Base-by-base conservation (phyloP, 176 grass and related monocot genomes). In the Chloris gayana region DNA sequence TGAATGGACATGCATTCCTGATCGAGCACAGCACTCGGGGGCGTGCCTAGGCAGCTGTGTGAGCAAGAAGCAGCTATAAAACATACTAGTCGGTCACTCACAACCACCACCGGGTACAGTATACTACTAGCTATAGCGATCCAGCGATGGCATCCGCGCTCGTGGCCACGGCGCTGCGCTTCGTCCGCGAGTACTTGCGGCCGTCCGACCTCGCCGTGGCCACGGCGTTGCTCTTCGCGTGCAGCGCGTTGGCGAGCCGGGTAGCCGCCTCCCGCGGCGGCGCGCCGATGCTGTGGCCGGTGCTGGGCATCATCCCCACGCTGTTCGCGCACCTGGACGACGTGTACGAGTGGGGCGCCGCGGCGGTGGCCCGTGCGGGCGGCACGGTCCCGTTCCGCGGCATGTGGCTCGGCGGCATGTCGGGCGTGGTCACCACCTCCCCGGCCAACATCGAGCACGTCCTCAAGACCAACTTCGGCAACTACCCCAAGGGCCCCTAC, bases 401-500 rank as follows among this genome's bases (percentile, higher is more conserved):
- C 39, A 82, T 85, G 59, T 95, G 92, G 92, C 84, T 86, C 63
- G 78, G 86, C 2, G 80, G 89, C 69, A 85, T 69, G 57, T 74
- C 87, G 9, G 96, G 96, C 41, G 41, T 13, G 1, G 78, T 95
- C 21, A 12, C 87, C 39, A 89, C 92, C 49, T 69, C 83, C 68
- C 96, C 92, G 13, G 88, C 79, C 56, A 91, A 91, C 83, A 80
- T 98, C 30, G 90, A 98, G 87, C 84, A 98, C 82, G 71, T 98
- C 37, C 92, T 98, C 21, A 81, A 71, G 74, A 76, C 42, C 38
- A 85, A 86, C 69, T 98, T 98, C 82, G 67, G 49, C 4, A 98
- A 98, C 88, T 98, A 91, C 76, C 96, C 90, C 59, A 98, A 98
- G 33, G 96, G 92, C 1, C 74, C 77, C 3, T 98, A 98, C 87